phyloP scores from a whole-genome alignment of 202 grass and related monocot genomes.

The Saccharum hybrid region DNA sequence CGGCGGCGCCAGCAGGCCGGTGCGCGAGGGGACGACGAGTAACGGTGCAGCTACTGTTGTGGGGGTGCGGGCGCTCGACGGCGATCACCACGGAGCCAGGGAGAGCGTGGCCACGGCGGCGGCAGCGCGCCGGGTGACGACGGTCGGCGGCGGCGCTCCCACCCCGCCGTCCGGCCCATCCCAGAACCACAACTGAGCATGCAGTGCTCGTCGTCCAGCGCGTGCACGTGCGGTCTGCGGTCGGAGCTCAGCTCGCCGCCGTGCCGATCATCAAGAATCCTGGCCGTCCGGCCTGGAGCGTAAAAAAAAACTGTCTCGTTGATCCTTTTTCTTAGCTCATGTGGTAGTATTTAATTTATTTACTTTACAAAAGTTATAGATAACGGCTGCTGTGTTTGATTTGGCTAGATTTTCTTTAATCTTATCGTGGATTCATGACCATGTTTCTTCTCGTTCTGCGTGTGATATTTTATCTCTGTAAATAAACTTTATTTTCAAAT shows the following conservation, averaged over 20 bases:
- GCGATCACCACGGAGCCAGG: neutral
- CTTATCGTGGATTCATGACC: neutral
- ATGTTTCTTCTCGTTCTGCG: neutral
- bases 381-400: neutral
- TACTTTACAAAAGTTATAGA: neutral
- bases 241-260: too few species aligned
- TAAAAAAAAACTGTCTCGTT: neutral
- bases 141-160: neutral
- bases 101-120: neutral
- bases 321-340: neutral
- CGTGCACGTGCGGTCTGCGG: too few species aligned
- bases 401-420: neutral
- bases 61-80: neutral
- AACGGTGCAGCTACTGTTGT: too few species aligned
- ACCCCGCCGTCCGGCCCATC: constrained; percentile 51
- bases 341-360: neutral
- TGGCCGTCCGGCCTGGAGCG: too few species aligned
- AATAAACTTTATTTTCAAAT: neutral
- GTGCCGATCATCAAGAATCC: neutral
- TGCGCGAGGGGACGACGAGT: neutral
- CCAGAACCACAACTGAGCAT: constrained; percentile 33
- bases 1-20: neutral
- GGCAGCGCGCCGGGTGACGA: neutral
- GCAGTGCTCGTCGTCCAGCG: neutral
- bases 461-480: too few species aligned